Conservation (phyloP, 495 filamentous ascomycete genomes). For the Penicillium cosmopolitanum region DNA sequence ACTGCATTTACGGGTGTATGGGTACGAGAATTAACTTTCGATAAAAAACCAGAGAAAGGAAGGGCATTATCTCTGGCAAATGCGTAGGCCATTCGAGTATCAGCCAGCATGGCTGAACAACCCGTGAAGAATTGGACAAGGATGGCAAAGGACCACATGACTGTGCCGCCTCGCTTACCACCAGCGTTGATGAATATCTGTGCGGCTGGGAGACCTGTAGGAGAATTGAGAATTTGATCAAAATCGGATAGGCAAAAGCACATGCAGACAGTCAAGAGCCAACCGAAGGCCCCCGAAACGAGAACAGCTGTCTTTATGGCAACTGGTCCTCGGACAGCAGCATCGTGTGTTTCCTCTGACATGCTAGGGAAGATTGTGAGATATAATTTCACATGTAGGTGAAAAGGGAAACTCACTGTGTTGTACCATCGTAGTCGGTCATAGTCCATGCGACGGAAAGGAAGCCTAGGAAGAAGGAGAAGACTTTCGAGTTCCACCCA, state of each 20-base stretch:
- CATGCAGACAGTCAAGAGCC: conserved; percentile 67
- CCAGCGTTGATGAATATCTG: conserved; percentile 75
- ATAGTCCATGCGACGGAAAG: conserved; percentile 76
- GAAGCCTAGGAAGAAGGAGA: conserved; percentile 70
- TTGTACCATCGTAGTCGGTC: conserved; percentile 78
- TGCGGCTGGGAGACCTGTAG: conserved; percentile 68
- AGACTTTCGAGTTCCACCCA: conserved; percentile 65
- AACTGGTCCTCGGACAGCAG: conserved; percentile 65
- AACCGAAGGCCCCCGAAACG: conserved; percentile 67
- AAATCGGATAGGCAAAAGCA: conserved; percentile 70
- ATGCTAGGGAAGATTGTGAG: conserved; percentile 45
- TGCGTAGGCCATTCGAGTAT: conserved; percentile 74
- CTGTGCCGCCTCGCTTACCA: conserved; percentile 59
- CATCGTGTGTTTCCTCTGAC: conserved; percentile 75
- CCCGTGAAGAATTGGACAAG: conserved; percentile 75
- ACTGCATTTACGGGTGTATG: conserved; percentile 70
- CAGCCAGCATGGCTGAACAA: conserved; percentile 70
- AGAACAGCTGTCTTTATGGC: conserved; percentile 67
- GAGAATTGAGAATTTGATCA: conserved; percentile 62
- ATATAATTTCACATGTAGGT: not conserved
- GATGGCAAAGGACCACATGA: conserved; percentile 73
- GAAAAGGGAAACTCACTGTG: conserved; percentile 52
- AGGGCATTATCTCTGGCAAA: conserved; percentile 72
- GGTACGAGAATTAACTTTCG: conserved; percentile 59
- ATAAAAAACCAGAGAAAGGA: conserved; percentile 67